phyloP scores from a whole-genome alignment of 2,329 filamentous ascomycete genomes.

The Penicillium sp. region DNA sequence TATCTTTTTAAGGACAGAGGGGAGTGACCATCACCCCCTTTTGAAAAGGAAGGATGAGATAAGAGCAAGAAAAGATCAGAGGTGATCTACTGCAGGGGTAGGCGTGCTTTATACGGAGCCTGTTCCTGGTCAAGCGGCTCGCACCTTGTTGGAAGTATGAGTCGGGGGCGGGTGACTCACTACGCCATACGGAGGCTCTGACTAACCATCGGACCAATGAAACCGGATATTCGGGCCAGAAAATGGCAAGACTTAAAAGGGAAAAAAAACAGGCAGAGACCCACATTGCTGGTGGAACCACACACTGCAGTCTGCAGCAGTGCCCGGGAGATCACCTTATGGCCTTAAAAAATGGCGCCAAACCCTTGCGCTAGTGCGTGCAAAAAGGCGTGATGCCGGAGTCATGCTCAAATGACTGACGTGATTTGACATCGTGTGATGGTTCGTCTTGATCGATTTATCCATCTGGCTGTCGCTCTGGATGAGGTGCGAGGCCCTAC shows the following conservation, averaged over 20 bases:
- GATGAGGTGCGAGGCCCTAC: background rate
- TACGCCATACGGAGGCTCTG: conserved; percentile 4
- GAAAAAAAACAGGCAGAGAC: conserved; percentile 8
- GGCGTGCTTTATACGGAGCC: conserved; percentile 17
- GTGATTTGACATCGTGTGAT: conserved; percentile 1
- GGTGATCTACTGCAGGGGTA: conserved; percentile 16
- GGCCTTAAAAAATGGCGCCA: conserved; percentile 17
- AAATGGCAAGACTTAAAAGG: too few species aligned
- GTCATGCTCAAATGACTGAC: background rate
- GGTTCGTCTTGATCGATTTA: background rate
- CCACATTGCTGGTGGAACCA: conserved; percentile 21
- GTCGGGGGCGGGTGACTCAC: conserved; percentile 21
- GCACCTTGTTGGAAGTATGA: background rate
- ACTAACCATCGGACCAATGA: conserved; percentile 1
- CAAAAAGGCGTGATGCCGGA: conserved; percentile 20
- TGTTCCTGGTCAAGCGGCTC: background rate
- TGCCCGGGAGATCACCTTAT: conserved; percentile 23
- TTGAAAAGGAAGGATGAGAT: conserved; percentile 36
- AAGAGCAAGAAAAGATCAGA: conserved; percentile 22
- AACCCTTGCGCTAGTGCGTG: conserved; percentile 10
- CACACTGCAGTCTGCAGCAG: background rate
- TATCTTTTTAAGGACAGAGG: conserved; percentile 19
- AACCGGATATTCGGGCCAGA: background rate
- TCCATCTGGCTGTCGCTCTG: background rate
- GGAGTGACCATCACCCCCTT: conserved; percentile 42